Conservation (phyloP, 371 early-diverging fungal genomes). For the Basidiobolus meristosporus region DNA sequence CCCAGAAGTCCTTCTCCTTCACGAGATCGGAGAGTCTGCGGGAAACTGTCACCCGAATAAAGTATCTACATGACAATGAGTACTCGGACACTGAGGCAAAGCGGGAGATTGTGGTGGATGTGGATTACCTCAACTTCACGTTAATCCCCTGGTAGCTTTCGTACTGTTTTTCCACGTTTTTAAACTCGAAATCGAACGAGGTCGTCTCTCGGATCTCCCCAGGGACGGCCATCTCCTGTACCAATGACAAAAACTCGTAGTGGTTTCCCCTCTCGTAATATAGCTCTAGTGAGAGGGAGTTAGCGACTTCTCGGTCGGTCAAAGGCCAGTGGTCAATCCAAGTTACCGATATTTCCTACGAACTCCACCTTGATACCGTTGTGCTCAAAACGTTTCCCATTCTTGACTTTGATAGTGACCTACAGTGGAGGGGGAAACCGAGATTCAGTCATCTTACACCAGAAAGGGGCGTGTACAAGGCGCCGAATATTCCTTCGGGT, state of each 20-base stretch:
- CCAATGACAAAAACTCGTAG: constrained; percentile 76
- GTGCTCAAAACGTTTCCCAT: constrained; percentile 87
- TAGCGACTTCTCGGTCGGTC: no score
- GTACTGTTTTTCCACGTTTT: constrained; percentile 78
- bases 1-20: constrained; percentile 67
- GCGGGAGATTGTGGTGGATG: not conserved
- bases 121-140: constrained; percentile 53
- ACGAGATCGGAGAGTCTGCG: constrained; percentile 54
- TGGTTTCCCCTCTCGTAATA: constrained; percentile 89
- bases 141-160: constrained; percentile 85
- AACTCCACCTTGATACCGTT: constrained; percentile 94
- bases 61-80: constrained; percentile 24
- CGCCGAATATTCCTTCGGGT: no score
- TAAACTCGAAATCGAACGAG: constrained; percentile 68
- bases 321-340: no score
- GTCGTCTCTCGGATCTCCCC: constrained; percentile 50
- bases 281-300: constrained; percentile 37
- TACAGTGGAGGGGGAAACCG: constrained; percentile 8
- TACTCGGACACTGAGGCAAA: not conserved
- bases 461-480: no score
- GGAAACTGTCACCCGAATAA: constrained; percentile 58
- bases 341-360: constrained; percentile 80
- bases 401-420: constrained; percentile 73
- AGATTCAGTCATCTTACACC: not conserved
- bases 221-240: constrained; percentile 68